Conservation (phyloP, 2,329 filamentous ascomycete species). For the Pezicula radicicola region DNA sequence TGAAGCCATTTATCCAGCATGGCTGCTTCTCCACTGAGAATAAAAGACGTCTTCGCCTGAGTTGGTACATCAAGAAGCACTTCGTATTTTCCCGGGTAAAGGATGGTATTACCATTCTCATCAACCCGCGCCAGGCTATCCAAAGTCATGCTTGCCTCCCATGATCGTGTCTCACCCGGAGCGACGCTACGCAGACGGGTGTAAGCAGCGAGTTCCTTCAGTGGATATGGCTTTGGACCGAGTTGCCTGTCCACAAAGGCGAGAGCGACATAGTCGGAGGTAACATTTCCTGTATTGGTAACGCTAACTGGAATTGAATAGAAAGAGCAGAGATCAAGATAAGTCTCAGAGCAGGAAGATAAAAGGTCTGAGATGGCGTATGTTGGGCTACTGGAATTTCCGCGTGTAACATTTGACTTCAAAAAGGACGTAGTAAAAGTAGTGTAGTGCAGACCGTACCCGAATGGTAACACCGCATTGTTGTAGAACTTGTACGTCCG, state of each 20-base stretch:
- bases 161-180: no score
- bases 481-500: constrained; percentile 58
- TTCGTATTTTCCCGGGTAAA: constrained; percentile 52
- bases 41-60: constrained; percentile 38
- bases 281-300: constrained; percentile 45
- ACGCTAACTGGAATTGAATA: constrained; percentile 37
- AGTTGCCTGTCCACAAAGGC: constrained; percentile 45
- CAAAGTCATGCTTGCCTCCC: no score
- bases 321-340: constrained; percentile 36
- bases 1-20: constrained; percentile 37
- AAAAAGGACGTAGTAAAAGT: constrained; percentile 38
- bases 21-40: constrained; percentile 39
- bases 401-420: no score
- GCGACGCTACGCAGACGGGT: constrained; percentile 27
- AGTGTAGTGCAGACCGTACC: constrained; percentile 56
- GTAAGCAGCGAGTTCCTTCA: constrained; percentile 51
- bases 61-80: constrained; percentile 43
- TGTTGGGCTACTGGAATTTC: no score
- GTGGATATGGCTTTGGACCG: constrained; percentile 46
- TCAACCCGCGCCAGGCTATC: constrained; percentile 47
- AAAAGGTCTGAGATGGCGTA: constrained; percentile 33
- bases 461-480: constrained; percentile 51
- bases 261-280: constrained; percentile 51
- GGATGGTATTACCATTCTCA: constrained; percentile 43
- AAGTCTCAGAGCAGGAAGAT: constrained; percentile 30